Conservation (phyloP, 2,329 filamentous ascomycete genomes). For the Pseudogymnoascus verrucosus region DNA sequence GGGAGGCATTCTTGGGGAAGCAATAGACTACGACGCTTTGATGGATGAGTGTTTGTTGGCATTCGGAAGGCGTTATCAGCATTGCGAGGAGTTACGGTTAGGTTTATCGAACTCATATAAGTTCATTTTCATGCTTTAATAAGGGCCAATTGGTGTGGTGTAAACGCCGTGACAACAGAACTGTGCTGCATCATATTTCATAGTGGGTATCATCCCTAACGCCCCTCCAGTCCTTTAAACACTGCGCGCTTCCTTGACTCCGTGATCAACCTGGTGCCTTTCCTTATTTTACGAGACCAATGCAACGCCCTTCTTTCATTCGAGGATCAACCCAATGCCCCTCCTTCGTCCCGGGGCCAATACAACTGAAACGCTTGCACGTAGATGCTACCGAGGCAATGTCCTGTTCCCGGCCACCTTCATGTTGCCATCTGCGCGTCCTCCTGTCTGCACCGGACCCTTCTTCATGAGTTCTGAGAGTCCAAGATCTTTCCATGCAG, state of each 20-base stretch:
- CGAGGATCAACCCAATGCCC: neutral
- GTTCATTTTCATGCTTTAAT: constrained; percentile 5
- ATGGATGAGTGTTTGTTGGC: constrained; percentile 3
- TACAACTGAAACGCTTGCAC: neutral
- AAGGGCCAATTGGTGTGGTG: neutral
- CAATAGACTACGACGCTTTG: neutral
- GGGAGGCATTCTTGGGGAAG: constrained; percentile 63
- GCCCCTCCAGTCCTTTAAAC: neutral
- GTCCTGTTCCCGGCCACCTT: constrained; percentile 7
- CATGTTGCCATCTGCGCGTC: neutral
- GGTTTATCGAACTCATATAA: neutral
- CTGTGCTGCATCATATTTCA: neutral
- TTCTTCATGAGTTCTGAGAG: constrained; percentile 62
- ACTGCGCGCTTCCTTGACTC: neutral
- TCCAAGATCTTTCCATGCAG: constrained; percentile 72
- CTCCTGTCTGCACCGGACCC: constrained; percentile 36
- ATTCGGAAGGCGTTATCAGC: constrained; percentile 16
- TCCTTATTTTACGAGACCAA: neutral
- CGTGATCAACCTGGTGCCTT: neutral
- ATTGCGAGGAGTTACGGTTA: constrained; percentile 21
- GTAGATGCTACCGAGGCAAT: constrained; percentile 6
- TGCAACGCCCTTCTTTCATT: neutral
- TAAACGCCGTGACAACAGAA: neutral
- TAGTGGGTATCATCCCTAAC: neutral
- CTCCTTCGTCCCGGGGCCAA: neutral